A percentile compares a stretch with the other conserved stretches of the same genome.
These are phyloP conservation scores for Omphalotus guepiniiformis DNA, from an alignment of 768 basidiomycete genomes.

Conservation along the genomic window DNA sequence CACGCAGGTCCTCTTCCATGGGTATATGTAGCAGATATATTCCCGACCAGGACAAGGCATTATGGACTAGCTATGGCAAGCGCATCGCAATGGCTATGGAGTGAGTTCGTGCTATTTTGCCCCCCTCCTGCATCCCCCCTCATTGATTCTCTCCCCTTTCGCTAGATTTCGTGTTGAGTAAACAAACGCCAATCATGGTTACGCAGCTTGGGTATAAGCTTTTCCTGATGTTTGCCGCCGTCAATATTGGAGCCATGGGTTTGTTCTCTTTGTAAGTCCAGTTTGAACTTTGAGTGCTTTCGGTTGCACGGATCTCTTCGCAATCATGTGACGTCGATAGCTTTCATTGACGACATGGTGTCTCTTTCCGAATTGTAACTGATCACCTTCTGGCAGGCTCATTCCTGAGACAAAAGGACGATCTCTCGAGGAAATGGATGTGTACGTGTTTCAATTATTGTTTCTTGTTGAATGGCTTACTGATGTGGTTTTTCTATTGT, in stretches of 20 bases:
- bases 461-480: too few relatives aligned
- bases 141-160: neutral
- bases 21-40: conserved; percentile 80
- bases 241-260: conserved; percentile 50
- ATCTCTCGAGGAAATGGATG: conserved; percentile 27
- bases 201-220: conserved; percentile 46
- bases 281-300: too few relatives aligned
- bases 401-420: conserved; percentile 36
- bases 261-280: conserved; percentile 39
- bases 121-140: too few relatives aligned
- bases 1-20: conserved; percentile 42
- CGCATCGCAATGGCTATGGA: conserved; percentile 72
- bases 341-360: too few relatives aligned
- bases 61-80: conserved; percentile 75
- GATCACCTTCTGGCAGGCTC: too few relatives aligned
- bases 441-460: too few relatives aligned
- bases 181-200: conserved; percentile 46
- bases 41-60: conserved; percentile 79
- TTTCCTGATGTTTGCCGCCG: conserved; percentile 51
- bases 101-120: conserved; percentile 25
- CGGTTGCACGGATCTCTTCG: neutral
- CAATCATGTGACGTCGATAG: neutral
- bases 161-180: conserved; percentile 49
- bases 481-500: too few relatives aligned
- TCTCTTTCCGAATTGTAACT: too few relatives aligned